A percentile compares a stretch with the other conserved stretches of the same genome.
Conservation (phyloP, 1,139 yeast genomes). For the Nakaseomyces delphensis region DNA sequence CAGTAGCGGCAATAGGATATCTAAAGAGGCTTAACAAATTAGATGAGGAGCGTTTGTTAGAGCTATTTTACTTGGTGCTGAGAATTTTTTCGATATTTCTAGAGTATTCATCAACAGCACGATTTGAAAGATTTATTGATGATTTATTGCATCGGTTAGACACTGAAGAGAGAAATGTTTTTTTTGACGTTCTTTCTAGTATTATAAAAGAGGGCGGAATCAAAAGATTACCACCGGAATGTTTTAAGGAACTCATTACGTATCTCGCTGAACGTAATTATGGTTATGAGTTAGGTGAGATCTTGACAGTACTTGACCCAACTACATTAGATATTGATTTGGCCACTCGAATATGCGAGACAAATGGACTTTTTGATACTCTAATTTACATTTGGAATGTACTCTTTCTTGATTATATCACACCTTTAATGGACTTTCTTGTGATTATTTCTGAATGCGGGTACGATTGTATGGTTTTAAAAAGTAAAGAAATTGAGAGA, state of each 20-base stretch:
- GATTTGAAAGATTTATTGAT: slow-evolving; percentile 36
- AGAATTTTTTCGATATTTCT: slow-evolving; percentile 10
- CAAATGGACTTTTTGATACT: slow-evolving; percentile 49
- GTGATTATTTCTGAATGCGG: slow-evolving; percentile 9
- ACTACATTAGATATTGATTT: slow-evolving; percentile 64
- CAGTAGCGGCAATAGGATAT: slow-evolving; percentile 26
- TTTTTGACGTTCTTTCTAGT: slow-evolving; percentile 43
- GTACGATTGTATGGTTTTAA: slow-evolving; percentile 13
- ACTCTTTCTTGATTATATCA: slow-evolving; percentile 53
- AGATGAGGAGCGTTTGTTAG: slow-evolving; percentile 9
- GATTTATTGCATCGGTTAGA: slow-evolving; percentile 39
- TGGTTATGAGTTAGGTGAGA: slow-evolving; percentile 49
- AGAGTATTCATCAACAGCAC: slow-evolving; percentile 12
- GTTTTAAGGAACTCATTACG: slow-evolving; percentile 51
- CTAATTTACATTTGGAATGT: slow-evolving; percentile 60
- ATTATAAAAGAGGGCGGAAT: slow-evolving; percentile 44
- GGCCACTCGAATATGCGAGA: slow-evolving; percentile 51
- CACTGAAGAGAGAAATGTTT: slow-evolving; percentile 31
- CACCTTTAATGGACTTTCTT: slow-evolving; percentile 51
- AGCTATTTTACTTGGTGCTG: slow-evolving; percentile 13
- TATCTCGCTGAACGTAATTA: slow-evolving; percentile 37
- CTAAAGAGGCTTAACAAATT: slow-evolving; percentile 13
- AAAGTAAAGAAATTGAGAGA: neutral
- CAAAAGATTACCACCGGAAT: slow-evolving; percentile 46
- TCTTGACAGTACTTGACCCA: slow-evolving; percentile 59